phyloP scores from a whole-genome alignment of 1,284 basidiomycete species.

The Microbotryum scabiosae region DNA sequence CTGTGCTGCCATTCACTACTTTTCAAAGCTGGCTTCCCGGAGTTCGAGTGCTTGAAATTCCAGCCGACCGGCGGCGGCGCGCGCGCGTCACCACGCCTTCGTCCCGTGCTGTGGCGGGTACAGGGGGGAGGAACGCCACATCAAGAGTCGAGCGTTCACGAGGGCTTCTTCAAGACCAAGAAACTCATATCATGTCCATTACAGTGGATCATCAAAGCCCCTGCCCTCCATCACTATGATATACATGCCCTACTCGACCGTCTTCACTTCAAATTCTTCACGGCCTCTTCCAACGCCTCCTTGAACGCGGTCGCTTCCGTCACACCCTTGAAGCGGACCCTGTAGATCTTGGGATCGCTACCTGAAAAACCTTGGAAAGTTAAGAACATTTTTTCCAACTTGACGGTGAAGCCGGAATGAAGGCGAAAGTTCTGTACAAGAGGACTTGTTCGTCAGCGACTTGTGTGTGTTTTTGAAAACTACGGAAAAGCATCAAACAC shows the following conservation, averaged over 20 bases:
- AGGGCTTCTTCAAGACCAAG: no score
- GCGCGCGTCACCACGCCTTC: no score
- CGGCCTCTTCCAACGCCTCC: slow-evolving; percentile 12
- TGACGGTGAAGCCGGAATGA: slow-evolving; percentile 7
- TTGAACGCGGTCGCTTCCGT: slow-evolving; percentile 11
- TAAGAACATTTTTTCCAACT: slow-evolving; percentile 25
- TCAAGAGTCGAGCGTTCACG: no score
- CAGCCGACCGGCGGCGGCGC: no score
- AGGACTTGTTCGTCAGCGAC: not conserved
- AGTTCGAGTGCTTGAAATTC: no score
- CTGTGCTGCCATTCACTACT: no score
- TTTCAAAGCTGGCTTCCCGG: no score
- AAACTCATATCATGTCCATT: no score
- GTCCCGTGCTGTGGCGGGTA: no score
- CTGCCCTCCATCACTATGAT: no score
- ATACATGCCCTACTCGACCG: not conserved
- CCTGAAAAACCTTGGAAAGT: slow-evolving; percentile 27
- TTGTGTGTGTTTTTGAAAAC: not conserved
- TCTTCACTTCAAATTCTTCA: not conserved
- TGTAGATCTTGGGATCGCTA: slow-evolving; percentile 16
- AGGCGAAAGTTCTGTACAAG: slow-evolving; percentile 29
- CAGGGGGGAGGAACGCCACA: no score
- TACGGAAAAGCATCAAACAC: not conserved
- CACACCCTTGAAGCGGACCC: slow-evolving; percentile 1
- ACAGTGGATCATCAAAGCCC: no score